Conservation (phyloP, 495 filamentous ascomycete species). For the Astrothelium subdiscretum region DNA sequence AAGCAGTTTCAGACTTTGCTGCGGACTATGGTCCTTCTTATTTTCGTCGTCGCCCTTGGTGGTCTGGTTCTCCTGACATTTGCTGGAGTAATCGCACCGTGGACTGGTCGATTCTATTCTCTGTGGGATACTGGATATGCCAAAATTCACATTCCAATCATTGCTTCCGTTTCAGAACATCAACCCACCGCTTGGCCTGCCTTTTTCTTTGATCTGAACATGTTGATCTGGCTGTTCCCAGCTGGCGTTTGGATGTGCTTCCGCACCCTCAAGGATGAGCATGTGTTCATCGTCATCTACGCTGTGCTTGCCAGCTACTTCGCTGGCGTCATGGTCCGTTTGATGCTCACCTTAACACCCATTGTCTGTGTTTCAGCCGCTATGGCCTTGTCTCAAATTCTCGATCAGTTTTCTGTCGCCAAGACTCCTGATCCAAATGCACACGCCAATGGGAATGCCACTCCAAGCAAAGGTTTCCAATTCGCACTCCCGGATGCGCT, state of each 20-base stretch:
- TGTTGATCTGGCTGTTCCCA: conserved; percentile 98
- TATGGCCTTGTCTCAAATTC: conserved; percentile 73
- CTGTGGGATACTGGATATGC: conserved; percentile 99
- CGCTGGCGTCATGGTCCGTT: conserved; percentile 95
- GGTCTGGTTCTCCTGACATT: conserved; percentile 73
- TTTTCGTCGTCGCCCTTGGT: conserved; percentile 60
- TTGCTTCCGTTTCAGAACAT: conserved; percentile 98
- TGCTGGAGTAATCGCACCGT: conserved; percentile 86
- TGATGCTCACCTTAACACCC: conserved; percentile 96
- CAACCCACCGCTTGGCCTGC: conserved; percentile 99
- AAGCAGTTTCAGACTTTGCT: conserved; percentile 86
- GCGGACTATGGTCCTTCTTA: conserved; percentile 64
- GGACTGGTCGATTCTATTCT: conserved; percentile 98
- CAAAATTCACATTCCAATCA: conserved; percentile 99
- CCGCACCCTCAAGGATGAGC: conserved; percentile 84
- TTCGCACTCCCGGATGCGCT: conserved; percentile 38
- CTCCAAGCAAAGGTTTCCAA: conserved; percentile 25
- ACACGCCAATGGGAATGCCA: conserved; percentile 35
- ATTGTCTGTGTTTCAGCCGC: conserved; percentile 94
- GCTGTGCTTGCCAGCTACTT: conserved; percentile 93
- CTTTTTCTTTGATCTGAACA: conserved; percentile 98
- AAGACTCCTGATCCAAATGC: conserved; percentile 5
- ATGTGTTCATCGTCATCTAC: conserved; percentile 97
- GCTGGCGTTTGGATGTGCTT: conserved; percentile 98
- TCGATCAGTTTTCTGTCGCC: conserved; percentile 71